phyloP scores from a whole-genome alignment of 108 stramenopile species.

The Nitzschia sp. region DNA sequence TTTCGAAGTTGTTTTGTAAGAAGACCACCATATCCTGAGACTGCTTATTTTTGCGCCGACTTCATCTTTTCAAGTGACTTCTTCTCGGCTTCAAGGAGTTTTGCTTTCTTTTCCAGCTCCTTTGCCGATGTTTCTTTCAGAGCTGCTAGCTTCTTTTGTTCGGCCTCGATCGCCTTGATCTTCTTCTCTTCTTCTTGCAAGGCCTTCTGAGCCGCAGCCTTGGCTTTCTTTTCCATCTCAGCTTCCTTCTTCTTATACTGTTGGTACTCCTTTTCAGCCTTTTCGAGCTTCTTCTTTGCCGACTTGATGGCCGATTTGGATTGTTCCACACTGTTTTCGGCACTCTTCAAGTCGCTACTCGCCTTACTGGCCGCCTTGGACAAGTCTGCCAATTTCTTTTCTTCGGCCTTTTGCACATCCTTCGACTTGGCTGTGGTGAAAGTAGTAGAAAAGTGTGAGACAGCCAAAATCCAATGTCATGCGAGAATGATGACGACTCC shows the following conservation, averaged over 20 bases:
- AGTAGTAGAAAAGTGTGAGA: background rate
- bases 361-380: constrained; percentile 18
- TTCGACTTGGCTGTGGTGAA: constrained; percentile 14
- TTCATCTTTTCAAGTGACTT: constrained; percentile 35
- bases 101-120: constrained; percentile 19
- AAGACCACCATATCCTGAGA: background rate
- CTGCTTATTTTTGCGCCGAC: constrained; percentile 6
- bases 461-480: background rate
- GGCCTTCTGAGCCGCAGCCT: constrained; percentile 22
- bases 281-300: constrained; percentile 29
- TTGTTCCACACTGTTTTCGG: constrained; percentile 14
- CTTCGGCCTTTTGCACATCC: constrained; percentile 14
- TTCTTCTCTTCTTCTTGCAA: constrained; percentile 31
- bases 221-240: constrained; percentile 17
- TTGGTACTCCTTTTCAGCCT: constrained; percentile 27
- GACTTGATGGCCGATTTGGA: constrained; percentile 24
- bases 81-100: constrained; percentile 25
- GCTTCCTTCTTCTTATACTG: constrained; percentile 20
- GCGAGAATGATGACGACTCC: background rate
- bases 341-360: constrained; percentile 18
- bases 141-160: constrained; percentile 26
- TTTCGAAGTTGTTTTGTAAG: too few species aligned
- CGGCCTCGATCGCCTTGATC: constrained; percentile 18
- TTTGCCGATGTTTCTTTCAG: constrained; percentile 19
- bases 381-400: constrained; percentile 15